Evolutionary conservation across 768 basidiomycete genomes (phyloP), one percentile per base, ranked within the genome.

Genomic region (Lactifluus rugatus): DNA sequence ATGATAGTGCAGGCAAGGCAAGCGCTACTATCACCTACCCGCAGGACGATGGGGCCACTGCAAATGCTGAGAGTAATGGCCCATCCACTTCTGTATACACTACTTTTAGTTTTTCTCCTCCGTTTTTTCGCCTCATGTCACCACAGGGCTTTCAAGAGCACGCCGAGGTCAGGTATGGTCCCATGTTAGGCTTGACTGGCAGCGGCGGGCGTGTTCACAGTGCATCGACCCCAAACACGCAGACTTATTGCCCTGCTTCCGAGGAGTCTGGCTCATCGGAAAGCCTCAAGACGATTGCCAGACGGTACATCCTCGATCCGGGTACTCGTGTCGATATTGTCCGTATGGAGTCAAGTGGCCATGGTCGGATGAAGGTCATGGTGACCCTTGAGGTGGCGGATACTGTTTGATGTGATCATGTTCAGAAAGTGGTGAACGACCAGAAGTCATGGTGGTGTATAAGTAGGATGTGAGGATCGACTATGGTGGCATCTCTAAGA

Each of bases 381-480:
- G 45, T 60, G 19, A 50, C 42, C 0, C 44, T 60, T 11, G 58
- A 60, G 6, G 47, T 26, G 9, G 36, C 48, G 16, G 58, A 60
- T 19, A 16, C 25, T 9, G 32, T 39, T n/a, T 54, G 48, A 60
- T 9, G 6, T 16, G 11, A 17, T 39, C 37, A 1, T 39, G 28
- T 39, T 19, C 2, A 7, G 23, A n/a, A n/a, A 23, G n/a, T 1
- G 44, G 10, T 44, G 42, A n/a, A n/a, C n/a, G n/a, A n/a, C n/a
- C n/a, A n/a, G n/a, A n/a, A n/a, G n/a, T n/a, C n/a, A n/a, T 1
- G 44, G 10, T 44, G 42, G 13, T 34, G 34, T 34, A 34, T 34
- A 10, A 34, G 11, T 34, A 34, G 34, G 34, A 13, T 1, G 3
- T 10, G 9, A 11, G 34, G 2, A 34, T 34, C 34, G 28, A 31